Evolutionary conservation across 257 asterid species (phyloP), one percentile per base, ranked within the genome.

Genomic region (Ocimum tenuiflorum): DNA sequence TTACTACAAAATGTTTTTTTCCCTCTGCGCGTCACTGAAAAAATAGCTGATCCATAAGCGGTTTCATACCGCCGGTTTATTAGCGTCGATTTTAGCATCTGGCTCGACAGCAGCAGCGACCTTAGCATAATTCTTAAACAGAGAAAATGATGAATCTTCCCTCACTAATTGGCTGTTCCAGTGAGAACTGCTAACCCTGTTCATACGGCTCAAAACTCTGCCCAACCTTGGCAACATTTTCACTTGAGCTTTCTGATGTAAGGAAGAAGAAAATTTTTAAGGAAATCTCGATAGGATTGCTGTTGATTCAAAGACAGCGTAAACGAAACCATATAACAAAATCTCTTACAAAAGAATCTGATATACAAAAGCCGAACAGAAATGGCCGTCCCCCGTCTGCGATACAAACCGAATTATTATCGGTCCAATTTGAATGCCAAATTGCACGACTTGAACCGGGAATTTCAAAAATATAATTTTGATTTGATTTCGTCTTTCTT

Each of bases 181-280:
- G 61, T 55, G 78, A 22, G 75, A 65, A 63, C 53, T 55, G 67
- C 48, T 63, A 65, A 69, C 79, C 76, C 80, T 70, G 58, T 23
- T 73, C 23, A 81, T 41, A 46, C 72, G 80, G 75, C 77, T 51
- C 61, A 80, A 70, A 57, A 78, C 72, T 73, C 82, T 87, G 70
- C 85, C 73, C 78, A 87, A 87, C 80, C 92, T 81, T 49, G 80
- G 69, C 80, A 73, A 76, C 97, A 90, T 85, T 70, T 68, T 74
- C 42, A 13, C 35, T 9, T 11, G 29, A 55, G 22, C 60, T 53
- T 53, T 46, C 48, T 35, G 65, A 61, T 60, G 12, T 9, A 48
- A 19, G 7, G 36, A 31, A 31, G 12, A 22, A 23, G 29, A 42
- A 70, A 23, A 14, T n/a, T n/a, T n/a, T n/a, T n/a, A n/a, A n/a